Evolutionary conservation across 371 early-diverging fungal genomes (phyloP), one percentile per base, ranked within the genome.

Genomic region (Mucor indicus): DNA sequence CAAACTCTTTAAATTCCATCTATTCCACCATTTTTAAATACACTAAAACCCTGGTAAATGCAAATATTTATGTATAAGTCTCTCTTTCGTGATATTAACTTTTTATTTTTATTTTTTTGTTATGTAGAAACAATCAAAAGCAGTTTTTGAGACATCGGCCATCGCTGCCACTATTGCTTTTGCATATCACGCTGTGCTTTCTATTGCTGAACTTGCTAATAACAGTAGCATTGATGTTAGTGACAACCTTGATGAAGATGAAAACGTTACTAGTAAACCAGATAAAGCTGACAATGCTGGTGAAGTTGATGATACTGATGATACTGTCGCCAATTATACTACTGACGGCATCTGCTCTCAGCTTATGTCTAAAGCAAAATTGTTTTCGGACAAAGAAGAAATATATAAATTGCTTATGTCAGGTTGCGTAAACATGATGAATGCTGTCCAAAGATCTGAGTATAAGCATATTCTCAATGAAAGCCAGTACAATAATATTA

Each of bases 21-120:
- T 40, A 40, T 25, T 24, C 40, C 12, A 24, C 7, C 24, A 40
- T 40, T 40, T 40, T 40, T 40, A 40, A 40, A 40, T 40, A 25
- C 13, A 24, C 24, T 24, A 40, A 40, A 40, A 12, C 38, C 38
- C 11, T 32, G 16, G 42, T 15, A 43, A 31, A 20, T 31, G 31
- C 16, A 25, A 15, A 24, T 29, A 27, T 4, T 24, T 36, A 36
- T n/a, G 36, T 36, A 36, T 2, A 36, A 36, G 16, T 36, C 15
- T 36, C 11, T 36, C 36, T 36, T 36, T 36, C 36, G 36, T 36
- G 36, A 36, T 36, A 36, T 36, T 36, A 11, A 36, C 17, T 36
- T 36, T n/a, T n/a, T n/a, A n/a, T n/a, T n/a, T n/a, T n/a, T n/a
- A n/a, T 36, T 36, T 36, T 33, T 33, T 33, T 33, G 3, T 19